Evolutionary conservation across 1,284 basidiomycete genomes (phyloP).

Genomic region (Cystobasidium sp.): DNA sequence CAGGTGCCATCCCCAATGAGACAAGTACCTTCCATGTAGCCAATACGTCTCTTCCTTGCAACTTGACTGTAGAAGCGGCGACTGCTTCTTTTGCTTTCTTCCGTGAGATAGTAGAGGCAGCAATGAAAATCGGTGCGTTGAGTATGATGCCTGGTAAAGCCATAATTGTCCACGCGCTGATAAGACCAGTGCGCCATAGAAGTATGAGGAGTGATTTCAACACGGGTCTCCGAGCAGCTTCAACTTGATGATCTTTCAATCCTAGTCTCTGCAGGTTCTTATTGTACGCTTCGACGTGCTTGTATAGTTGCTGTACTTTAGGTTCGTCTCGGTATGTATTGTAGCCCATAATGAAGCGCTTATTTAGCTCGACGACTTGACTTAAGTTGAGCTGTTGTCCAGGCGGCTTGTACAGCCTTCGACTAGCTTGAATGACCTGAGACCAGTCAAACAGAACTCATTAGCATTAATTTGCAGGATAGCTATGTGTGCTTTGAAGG

Average conservation of each 20-base stretch:
- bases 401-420: conserved; percentile 91
- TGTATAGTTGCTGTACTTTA: conserved; percentile 77
- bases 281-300: conserved; percentile 91
- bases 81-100: conserved; percentile 98
- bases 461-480: background rate
- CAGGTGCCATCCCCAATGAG: conserved; percentile 84
- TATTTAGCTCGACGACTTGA: conserved; percentile 96
- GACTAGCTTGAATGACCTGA: conserved; percentile 91
- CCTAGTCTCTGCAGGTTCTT: conserved; percentile 87
- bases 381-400: conserved; percentile 92
- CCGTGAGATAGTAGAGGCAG: conserved; percentile 85
- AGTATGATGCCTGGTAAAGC: conserved; percentile 93
- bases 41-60: conserved; percentile 91
- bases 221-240: conserved; percentile 66
- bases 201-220: conserved; percentile 89
- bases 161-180: conserved; percentile 82
- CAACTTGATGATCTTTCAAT: conserved; percentile 89
- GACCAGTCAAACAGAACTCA: background rate
- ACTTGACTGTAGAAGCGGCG: conserved; percentile 93
- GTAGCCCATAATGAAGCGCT: conserved; percentile 93
- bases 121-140: conserved; percentile 92
- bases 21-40: conserved; percentile 99
- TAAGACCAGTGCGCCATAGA: conserved; percentile 78
- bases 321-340: conserved; percentile 87
- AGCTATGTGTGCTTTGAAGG: background rate